Evolutionary conservation across 2,329 filamentous ascomycete species (phyloP).

Genomic region (Penicillium sp.): DNA sequence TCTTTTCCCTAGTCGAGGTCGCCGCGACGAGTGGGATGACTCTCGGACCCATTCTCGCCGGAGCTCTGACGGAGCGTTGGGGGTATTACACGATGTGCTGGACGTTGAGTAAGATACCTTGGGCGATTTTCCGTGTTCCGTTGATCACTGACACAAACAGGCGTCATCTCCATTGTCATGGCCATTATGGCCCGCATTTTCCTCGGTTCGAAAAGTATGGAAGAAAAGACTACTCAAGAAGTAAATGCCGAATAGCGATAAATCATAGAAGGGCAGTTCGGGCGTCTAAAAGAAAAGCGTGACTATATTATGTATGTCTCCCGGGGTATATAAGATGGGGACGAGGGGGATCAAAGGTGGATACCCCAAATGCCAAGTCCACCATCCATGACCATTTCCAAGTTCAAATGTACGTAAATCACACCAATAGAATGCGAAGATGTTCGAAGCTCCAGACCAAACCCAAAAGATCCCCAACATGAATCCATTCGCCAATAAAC

Average conservation of each 20-base stretch:
- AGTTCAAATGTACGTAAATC: background rate
- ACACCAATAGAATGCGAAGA: background rate
- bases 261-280: background rate
- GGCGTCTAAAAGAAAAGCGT: background rate
- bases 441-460: background rate
- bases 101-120: conserved; percentile 5
- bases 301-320: background rate
- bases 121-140: background rate
- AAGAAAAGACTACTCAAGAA: background rate
- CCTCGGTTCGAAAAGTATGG: conserved; percentile 3
- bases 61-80: conserved; percentile 6
- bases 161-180: background rate
- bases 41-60: conserved; percentile 3
- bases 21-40: conserved; percentile 8
- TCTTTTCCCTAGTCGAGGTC: conserved; percentile 28
- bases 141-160: background rate
- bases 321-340: conserved; percentile 8
- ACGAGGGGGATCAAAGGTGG: background rate
- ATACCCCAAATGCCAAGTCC: background rate
- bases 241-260: background rate
- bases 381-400: background rate
- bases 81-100: conserved; percentile 4
- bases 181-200: conserved; percentile 1
- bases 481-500: background rate
- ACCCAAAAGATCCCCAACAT: no score